Evolutionary conservation across 768 basidiomycete species (phyloP).

Genomic region (Termitomyces sp.): DNA sequence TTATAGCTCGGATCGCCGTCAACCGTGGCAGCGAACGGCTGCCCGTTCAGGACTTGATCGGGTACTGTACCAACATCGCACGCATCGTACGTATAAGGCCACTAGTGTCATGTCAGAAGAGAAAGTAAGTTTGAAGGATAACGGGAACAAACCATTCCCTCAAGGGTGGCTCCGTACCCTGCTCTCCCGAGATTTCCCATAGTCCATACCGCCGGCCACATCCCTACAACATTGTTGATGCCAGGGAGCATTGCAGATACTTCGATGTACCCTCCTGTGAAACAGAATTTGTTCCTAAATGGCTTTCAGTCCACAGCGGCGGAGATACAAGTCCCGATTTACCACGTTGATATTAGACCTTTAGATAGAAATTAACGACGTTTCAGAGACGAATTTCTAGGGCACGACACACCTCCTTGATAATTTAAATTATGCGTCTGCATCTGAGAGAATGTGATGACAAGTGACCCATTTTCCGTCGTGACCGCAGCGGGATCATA

Average conservation of each 20-base stretch:
- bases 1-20: conserved; percentile 49
- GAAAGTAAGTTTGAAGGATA: not conserved
- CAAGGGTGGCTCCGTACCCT: conserved; percentile 81
- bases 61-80: conserved; percentile 81
- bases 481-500: conserved; percentile 78
- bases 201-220: conserved; percentile 83
- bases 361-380: conserved; percentile 25
- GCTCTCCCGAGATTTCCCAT: conserved; percentile 67
- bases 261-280: conserved; percentile 76
- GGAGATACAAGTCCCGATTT: conserved; percentile 21
- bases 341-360: conserved; percentile 43
- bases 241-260: conserved; percentile 61
- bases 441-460: conserved; percentile 63
- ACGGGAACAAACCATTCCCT: conserved; percentile 61
- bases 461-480: conserved; percentile 67
- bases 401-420: conserved; percentile 49
- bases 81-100: conserved; percentile 77
- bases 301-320: not conserved
- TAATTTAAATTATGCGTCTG: conserved; percentile 63
- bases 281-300: conserved; percentile 79
- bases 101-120: conserved; percentile 36
- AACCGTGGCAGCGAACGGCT: conserved; percentile 57
- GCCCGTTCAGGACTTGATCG: conserved; percentile 71
- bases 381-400: conserved; percentile 9
- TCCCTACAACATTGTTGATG: conserved; percentile 55